These are phyloP conservation scores for Bromus sterilis DNA, from an alignment of 176 grass and related monocot species.

Conservation along the genomic window DNA sequence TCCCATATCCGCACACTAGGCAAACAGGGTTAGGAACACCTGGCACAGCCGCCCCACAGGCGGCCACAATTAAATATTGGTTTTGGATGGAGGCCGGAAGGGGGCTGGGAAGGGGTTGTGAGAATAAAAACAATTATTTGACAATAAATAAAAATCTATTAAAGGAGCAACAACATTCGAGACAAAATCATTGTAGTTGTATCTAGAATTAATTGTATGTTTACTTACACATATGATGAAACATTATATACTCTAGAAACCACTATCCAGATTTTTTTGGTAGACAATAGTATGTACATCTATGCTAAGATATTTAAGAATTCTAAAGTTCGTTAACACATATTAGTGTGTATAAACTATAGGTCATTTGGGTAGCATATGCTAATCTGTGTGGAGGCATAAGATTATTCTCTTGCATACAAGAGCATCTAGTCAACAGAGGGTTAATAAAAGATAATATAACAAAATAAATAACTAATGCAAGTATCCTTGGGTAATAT, in stretches of 20 bases:
- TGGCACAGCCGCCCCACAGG: too few relatives aligned
- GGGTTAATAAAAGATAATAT: too few relatives aligned
- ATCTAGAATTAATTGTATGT: neutral
- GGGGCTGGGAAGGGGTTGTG: too few relatives aligned
- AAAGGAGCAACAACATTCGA: neutral
- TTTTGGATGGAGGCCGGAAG: too few relatives aligned
- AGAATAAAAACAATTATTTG: neutral
- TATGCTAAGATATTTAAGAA: neutral
- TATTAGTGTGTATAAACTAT: neutral
- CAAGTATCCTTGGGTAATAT: neutral
- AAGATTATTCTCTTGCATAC: neutral
- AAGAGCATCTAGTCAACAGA: too few relatives aligned
- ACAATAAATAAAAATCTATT: neutral
- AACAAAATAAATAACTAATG: neutral
- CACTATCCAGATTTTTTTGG: neutral
- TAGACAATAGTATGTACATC: neutral
- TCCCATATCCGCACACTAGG: too few relatives aligned
- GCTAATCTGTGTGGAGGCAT: neutral
- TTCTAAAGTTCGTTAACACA: neutral
- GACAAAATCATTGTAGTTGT: neutral
- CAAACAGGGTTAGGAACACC: too few relatives aligned
- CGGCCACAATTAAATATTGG: too few relatives aligned
- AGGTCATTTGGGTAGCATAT: neutral
- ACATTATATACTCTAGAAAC: neutral
- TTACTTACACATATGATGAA: neutral